Evolutionary conservation across 2,329 filamentous ascomycete genomes (phyloP), one percentile per base, ranked within the genome.

Genomic region (Colletotrichum godetiae): DNA sequence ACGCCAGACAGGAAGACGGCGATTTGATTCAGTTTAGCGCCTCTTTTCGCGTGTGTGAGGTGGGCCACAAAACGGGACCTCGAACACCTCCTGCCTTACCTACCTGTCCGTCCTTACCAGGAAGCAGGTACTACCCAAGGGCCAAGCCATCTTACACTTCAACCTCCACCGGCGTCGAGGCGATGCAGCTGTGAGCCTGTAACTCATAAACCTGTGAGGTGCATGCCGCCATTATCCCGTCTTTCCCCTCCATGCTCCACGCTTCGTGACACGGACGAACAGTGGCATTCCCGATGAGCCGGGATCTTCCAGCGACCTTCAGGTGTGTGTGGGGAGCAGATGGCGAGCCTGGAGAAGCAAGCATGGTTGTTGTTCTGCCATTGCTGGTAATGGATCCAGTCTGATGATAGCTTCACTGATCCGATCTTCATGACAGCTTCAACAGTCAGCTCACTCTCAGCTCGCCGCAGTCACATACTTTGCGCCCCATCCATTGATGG

Each of bases 1-100:
- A 66, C 37, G 65, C 37, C 37, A 42, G 15, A 42, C 37, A 12
- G 37, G 13, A 42, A 42, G 15, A 42, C 8, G 11, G 33, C 42
- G 19, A 66, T 53, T 61, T 62, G 31, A 35, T 61, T 56, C 56
- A 59, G 49, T 49, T 58, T 73, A 73, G 71, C 71, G 71, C 33
- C 58, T 56, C 31, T 53, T 61, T 61, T 72, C 22, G 24, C 27
- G 58, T 59, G 65, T 53, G n/a, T 58, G 55, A 69, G 71, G 70
- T 73, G 67, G 67, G 56, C 60, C 70, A 37, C 67, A 61, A 27
- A 59, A 57, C 55, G 60, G 37, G 31, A 65, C 49, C 58, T 65
- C 46, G n/a, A 24, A 52, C 60, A 31, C 42, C 22, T 33, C 27
- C 42, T 62, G 37, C 37, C 37, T 42, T 19, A 15, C 37, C 37